phyloP scores from a whole-genome alignment of 352 stramenopile genomes.

The Ophiocytium majus region DNA sequence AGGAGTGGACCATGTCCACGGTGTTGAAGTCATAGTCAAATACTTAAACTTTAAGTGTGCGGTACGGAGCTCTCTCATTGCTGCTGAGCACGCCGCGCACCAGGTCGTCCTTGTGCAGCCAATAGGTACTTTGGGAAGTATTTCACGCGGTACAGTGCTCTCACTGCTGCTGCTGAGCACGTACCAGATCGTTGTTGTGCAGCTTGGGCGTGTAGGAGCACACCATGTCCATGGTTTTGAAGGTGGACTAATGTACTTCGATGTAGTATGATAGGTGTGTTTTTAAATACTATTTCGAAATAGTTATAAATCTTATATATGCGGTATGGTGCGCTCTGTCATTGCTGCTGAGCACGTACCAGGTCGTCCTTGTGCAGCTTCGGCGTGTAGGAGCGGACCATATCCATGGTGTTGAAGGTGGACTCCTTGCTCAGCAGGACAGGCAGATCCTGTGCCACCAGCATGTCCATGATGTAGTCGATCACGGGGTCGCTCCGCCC shows the following conservation, averaged over 20 bases:
- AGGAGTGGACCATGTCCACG: constrained; percentile 49
- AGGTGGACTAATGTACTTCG: constrained; percentile 41
- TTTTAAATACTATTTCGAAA: too few species aligned
- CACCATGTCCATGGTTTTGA: constrained; percentile 50
- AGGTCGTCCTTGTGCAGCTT: constrained; percentile 54
- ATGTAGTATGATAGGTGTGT: too few species aligned
- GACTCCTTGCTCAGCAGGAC: constrained; percentile 44
- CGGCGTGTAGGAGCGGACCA: constrained; percentile 52
- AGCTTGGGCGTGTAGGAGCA: constrained; percentile 54
- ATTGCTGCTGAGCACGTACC: too few species aligned
- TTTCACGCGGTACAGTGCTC: not conserved
- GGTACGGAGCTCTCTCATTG: too few species aligned
- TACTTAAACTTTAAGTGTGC: too few species aligned
- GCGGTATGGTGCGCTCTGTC: not conserved
- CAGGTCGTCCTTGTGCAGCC: not conserved
- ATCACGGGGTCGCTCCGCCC: constrained; percentile 26
- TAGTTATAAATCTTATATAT: too few species aligned
- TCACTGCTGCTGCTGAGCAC: constrained; percentile 16
- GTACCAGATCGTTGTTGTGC: constrained; percentile 43
- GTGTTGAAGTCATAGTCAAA: constrained; percentile 43
- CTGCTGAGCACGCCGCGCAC: too few species aligned
- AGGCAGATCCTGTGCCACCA: constrained; percentile 44
- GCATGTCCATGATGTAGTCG: constrained; percentile 29
- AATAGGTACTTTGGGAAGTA: too few species aligned
- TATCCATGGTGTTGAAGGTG: constrained; percentile 50